phyloP scores from a whole-genome alignment of 257 asterid genomes.

The Solanum dulcamara region DNA sequence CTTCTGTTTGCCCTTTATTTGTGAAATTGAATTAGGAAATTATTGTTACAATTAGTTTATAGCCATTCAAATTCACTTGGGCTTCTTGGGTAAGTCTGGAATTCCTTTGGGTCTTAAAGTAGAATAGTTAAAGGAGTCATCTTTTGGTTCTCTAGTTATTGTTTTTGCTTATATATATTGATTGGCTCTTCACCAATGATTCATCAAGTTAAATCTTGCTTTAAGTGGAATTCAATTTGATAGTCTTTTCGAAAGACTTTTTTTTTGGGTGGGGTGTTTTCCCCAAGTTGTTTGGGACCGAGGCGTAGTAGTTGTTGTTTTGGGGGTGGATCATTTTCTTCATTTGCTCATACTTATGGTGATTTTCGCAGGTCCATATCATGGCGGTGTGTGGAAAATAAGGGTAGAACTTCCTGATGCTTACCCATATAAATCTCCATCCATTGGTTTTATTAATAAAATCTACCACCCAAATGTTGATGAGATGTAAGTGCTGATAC shows the following conservation, averaged over 20 bases:
- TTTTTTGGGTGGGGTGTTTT: not conserved
- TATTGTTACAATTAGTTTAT: not conserved
- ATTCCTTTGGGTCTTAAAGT: not conserved
- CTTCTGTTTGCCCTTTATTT: not conserved
- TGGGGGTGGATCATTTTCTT: not conserved
- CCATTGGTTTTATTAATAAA: slow-evolving; percentile 88
- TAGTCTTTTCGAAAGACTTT: not conserved
- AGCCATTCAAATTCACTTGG: not conserved
- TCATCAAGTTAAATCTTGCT: not conserved
- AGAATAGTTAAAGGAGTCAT: not conserved
- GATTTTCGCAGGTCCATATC: slow-evolving; percentile 69
- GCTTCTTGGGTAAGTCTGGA: not conserved
- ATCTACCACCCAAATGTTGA: slow-evolving; percentile 97
- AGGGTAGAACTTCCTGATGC: slow-evolving; percentile 98
- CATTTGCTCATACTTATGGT: not conserved
- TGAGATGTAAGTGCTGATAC: slow-evolving; percentile 53
- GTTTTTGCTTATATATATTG: not conserved
- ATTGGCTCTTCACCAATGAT: not conserved
- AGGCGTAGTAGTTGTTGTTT: not conserved
- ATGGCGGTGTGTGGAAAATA: slow-evolving; percentile 95
- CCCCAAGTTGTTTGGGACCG: not conserved
- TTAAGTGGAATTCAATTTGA: not conserved
- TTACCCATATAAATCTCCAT: slow-evolving; percentile 96
- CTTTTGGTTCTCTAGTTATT: not conserved
- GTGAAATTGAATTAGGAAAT: not conserved